Percentiles rank a stretch among this genome's conserved stretches.
Evolutionary conservation across 106 monocot species (phyloP).

Genomic region (Platanthera zijinensis): DNA sequence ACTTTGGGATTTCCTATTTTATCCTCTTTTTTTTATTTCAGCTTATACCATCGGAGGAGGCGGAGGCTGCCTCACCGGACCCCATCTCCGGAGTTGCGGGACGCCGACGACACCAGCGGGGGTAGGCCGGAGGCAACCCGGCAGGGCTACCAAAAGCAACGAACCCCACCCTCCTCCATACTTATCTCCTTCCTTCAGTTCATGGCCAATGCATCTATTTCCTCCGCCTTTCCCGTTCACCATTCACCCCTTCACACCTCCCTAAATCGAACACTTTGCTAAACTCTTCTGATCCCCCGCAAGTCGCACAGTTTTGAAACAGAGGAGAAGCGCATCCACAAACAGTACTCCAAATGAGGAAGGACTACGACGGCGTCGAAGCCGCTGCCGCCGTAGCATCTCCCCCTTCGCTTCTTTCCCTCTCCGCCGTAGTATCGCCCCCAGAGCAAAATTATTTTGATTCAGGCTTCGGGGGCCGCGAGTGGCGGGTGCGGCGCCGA

Average conservation of each 20-base stretch:
- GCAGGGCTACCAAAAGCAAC: not conserved
- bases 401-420: slow-evolving; percentile 1
- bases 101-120: too few relatives aligned
- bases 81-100: too few relatives aligned
- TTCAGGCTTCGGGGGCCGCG: too few relatives aligned
- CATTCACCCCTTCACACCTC: not conserved
- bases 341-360: not conserved
- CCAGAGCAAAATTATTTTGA: too few relatives aligned
- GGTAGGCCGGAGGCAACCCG: too few relatives aligned
- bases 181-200: not conserved
- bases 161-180: not conserved
- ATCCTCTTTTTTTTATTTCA: too few relatives aligned
- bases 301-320: not conserved
- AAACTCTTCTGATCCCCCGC: not conserved
- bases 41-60: too few relatives aligned
- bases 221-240: not conserved
- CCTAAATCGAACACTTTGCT: not conserved
- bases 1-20: too few relatives aligned
- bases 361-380: slow-evolving; percentile 1
- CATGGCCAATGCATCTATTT: not conserved
- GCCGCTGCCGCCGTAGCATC: not conserved
- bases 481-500: too few relatives aligned
- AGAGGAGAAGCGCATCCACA: not conserved
- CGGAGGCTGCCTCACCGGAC: too few relatives aligned
- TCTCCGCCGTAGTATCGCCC: too few relatives aligned